These are phyloP conservation scores for Yamadazyma olivae DNA, from an alignment of 805 yeast genomes.

Conservation along the genomic window DNA sequence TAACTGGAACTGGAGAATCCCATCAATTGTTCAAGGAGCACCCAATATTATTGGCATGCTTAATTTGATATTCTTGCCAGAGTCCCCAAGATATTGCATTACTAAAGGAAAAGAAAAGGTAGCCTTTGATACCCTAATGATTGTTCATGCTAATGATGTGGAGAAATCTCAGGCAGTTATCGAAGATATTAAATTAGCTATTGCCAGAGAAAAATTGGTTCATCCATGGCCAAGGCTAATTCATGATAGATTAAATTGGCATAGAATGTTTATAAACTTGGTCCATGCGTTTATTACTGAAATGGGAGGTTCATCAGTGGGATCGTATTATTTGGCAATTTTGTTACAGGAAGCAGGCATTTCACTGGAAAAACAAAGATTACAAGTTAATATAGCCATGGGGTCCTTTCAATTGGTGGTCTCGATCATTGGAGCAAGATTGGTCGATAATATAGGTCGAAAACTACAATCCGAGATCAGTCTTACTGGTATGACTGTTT, in stretches of 20 bases:
- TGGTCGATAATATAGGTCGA: slow-evolving; percentile 14
- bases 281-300: slow-evolving; percentile 13
- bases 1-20: slow-evolving; percentile 16
- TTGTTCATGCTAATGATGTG: slow-evolving; percentile 4
- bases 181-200: slow-evolving; percentile 3
- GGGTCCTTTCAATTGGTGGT: slow-evolving; percentile 12
- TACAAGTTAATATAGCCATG: slow-evolving; percentile 13
- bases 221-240: slow-evolving; percentile 10
- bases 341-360: slow-evolving; percentile 13
- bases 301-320: slow-evolving; percentile 16
- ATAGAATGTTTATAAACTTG: slow-evolving; percentile 6
- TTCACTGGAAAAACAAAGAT: slow-evolving; percentile 8
- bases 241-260: slow-evolving; percentile 8
- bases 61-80: slow-evolving; percentile 17
- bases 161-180: slow-evolving; percentile 1
- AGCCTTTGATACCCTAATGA: slow-evolving; percentile 13
- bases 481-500: slow-evolving; percentile 9
- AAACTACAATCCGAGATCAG: slow-evolving; percentile 7
- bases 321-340: slow-evolving; percentile 13
- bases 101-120: slow-evolving; percentile 12
- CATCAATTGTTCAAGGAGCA: slow-evolving; percentile 12
- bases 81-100: slow-evolving; percentile 18
- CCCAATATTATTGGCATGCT: slow-evolving; percentile 10
- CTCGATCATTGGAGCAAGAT: slow-evolving; percentile 8
- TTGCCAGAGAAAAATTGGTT: not conserved